Percentiles rank a stretch among this genome's conserved stretches.
Evolutionary conservation across 192 early-diverging fungal species (phyloP).

Genomic region (Radiomyces spectabilis): DNA sequence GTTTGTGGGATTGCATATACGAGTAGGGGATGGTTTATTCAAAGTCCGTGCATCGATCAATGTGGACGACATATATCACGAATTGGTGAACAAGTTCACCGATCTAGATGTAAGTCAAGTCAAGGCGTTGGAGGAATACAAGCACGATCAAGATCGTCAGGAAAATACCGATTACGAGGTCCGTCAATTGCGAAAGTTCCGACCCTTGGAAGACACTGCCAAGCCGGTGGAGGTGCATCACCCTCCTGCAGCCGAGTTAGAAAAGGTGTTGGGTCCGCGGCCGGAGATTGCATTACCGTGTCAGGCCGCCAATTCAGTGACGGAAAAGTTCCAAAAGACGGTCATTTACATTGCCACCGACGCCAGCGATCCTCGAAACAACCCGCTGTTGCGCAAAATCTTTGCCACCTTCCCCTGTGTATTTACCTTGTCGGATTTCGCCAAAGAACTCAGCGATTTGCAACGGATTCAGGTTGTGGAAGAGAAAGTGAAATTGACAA

Average conservation of each 20-base stretch:
- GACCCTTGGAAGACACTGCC: not conserved
- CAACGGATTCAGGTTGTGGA: conserved; percentile 12
- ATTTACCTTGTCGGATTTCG: conserved; percentile 39
- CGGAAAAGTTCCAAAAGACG: conserved; percentile 15
- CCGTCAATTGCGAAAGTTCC: conserved; percentile 7
- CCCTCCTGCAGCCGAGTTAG: conserved; percentile 1
- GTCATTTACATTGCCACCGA: conserved; percentile 49
- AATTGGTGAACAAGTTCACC: conserved; percentile 30
- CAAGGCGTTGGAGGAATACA: conserved; percentile 6
- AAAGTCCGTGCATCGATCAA: conserved; percentile 31
- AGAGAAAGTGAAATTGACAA: conserved; percentile 36
- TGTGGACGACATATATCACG: conserved; percentile 39
- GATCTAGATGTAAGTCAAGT: conserved; percentile 28
- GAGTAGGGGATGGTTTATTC: conserved; percentile 48
- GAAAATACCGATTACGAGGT: conserved; percentile 30
- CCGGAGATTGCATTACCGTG: not conserved
- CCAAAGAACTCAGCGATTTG: conserved; percentile 27
- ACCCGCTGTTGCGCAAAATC: conserved; percentile 40
- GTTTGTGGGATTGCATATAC: conserved; percentile 43
- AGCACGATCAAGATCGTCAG: conserved; percentile 26
- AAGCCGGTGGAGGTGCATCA: conserved; percentile 16
- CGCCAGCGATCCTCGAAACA: conserved; percentile 30
- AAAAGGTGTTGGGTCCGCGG: not conserved
- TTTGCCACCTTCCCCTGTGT: conserved; percentile 42
- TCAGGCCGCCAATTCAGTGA: not conserved